Evolutionary conservation across 106 monocot genomes (phyloP), one percentile per base, ranked within the genome.

Genomic region (Hemerocallis citrina): DNA sequence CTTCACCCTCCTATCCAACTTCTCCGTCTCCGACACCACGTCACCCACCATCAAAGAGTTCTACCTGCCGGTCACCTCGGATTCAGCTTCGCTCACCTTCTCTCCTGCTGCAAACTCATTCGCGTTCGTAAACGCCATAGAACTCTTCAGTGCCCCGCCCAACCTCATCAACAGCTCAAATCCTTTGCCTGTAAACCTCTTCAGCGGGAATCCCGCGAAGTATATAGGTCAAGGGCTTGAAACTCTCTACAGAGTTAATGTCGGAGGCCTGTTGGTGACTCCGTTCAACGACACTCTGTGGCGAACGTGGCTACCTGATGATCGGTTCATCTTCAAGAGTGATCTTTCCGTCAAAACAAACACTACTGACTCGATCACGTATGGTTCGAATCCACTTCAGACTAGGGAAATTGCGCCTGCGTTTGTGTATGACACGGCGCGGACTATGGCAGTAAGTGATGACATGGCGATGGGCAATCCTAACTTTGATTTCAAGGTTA

Each of bases 121-220:
- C 6, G 84, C 84, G 61, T 84, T 84, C 70, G 61, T 84, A 44
- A 84, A 47, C 65, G 84, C 84, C 5, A 61, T 83, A 24, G 84
- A 83, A 64, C 32, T 80, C 62, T 76, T 83, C 79, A 57, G 57
- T 20, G 80, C 80, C 1, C 89, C 89, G 1, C 1, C 64, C 27
- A 35, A 65, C 23, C 72, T 87, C 52, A 52, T 82, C 39, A 21
- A 24, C 28, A 10, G 0, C 50, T 3, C 7, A 5, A 3, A 0
- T 2, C 27, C 57, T 20, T 6, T 0, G 4, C 38, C 43, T 46
- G 16, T 31, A 2, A 4, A 6, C 1, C 5, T 7, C 11, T 3
- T 55, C 28, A 42, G 21, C n/a, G 5, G 45, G 0, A 35, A 74
- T 15, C 5, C 45, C 6, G n/a, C n/a, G n/a, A n/a, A n/a, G n/a